Base-by-base conservation (phyloP, 2,329 filamentous ascomycete genomes). In the Rosellinia necatrix region DNA sequence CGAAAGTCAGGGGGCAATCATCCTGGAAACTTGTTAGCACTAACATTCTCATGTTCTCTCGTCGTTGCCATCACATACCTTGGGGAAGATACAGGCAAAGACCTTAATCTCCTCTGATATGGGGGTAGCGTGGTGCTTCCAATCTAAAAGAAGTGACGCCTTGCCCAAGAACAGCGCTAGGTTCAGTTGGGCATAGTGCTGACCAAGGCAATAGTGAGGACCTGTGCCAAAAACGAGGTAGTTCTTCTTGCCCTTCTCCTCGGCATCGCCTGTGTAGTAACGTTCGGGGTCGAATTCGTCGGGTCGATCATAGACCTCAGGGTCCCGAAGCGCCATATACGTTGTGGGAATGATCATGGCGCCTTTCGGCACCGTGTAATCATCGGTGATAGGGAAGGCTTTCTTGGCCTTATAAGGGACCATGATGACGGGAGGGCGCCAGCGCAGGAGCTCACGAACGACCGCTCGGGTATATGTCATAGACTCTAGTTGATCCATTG, bases 21-120 rank as follows among this genome's bases (percentile, higher is more conserved):
- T 96, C 91, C 90, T 93, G 62, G 4, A 13, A 15, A 19, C 6
- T n/a, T 40, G 65, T 77, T 60, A 71, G 65, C 58, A 9, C 22
- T 12, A 57, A 15, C 8, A n/a, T 24, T n/a, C 6, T 2, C 1
- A 40, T n/a, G 32, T 7, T 2, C 6, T 6, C 8, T 49, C 21
- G 17, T 30, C 4, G 52, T 2, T 5, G 27, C 3, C 6, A 6
- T 34, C 48, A 77, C 87, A 74, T 77, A 96, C 92, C 89, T 89
- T 89, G 53, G 94, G 94, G 82, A 99, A 99, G 66, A 99, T 96
- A 24, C 92, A 97, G 35, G 94, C 94, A 77, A 97, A 99, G 64
- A 97, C 93, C 79, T 96, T 93, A 75, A 99, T 97, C 75, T 96
- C 88, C 77, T 99, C 94, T 0, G 91, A 96, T 56, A 80, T 70